Evolutionary conservation across 768 basidiomycete genomes (phyloP).

Genomic region (Boletus tylopilopsis): DNA sequence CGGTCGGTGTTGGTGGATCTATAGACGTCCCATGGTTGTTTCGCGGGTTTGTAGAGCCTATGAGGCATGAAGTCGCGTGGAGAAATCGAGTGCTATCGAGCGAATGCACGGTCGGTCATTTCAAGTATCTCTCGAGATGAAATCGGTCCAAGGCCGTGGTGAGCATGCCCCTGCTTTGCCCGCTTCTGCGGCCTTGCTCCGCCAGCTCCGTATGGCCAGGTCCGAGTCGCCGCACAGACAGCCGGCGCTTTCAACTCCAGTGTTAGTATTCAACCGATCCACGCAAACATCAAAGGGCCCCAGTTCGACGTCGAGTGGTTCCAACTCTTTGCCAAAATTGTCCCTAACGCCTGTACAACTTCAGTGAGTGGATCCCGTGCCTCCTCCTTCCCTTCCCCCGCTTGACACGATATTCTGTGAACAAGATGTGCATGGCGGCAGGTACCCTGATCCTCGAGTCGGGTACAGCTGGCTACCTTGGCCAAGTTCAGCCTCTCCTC

Average conservation of each 20-base stretch:
- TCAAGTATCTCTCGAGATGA: conserved; percentile 94
- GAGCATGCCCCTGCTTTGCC: conserved; percentile 13
- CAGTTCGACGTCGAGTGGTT: conserved; percentile 92
- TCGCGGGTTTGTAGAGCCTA: conserved; percentile 63
- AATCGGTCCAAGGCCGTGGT: conserved; percentile 94
- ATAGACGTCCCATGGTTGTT: conserved; percentile 45
- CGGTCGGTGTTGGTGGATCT: too few relatives aligned
- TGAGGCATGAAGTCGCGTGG: conserved; percentile 64
- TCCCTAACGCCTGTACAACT: conserved; percentile 96
- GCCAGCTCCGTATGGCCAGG: background rate
- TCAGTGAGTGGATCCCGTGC: conserved; percentile 54
- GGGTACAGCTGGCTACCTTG: conserved; percentile 94
- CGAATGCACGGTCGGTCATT: too few relatives aligned
- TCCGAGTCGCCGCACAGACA: conserved; percentile 82
- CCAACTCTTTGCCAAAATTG: conserved; percentile 81
- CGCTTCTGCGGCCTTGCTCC: background rate
- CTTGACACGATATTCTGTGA: conserved; percentile 86
- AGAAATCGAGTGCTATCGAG: conserved; percentile 38
- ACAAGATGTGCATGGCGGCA: conserved; percentile 96
- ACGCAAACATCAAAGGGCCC: conserved; percentile 93
- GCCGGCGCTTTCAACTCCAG: conserved; percentile 85
- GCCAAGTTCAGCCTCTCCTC: conserved; percentile 91
- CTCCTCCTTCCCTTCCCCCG: background rate
- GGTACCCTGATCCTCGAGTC: conserved; percentile 90
- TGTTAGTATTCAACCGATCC: conserved; percentile 81